Base-by-base conservation (phyloP, 345 rosid species). In the Capsella bursapastoris region DNA sequence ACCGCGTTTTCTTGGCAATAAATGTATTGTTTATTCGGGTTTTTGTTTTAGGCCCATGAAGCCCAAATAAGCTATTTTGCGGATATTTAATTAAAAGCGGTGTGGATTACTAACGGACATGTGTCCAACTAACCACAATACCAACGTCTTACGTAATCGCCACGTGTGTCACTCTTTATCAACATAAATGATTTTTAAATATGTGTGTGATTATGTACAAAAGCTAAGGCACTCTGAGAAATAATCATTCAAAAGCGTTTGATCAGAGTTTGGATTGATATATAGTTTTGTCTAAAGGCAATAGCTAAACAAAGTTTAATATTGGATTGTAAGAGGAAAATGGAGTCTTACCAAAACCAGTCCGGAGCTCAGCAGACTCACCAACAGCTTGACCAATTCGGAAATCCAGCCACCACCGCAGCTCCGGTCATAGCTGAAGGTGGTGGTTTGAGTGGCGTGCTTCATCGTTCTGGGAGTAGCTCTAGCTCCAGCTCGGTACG, bases 401-500 rank as follows among this genome's bases (percentile, higher is more conserved):
- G 80, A 11, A 77, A 77, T 10, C 76, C 72, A 22, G n/a, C 60
- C 1, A 66, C 71, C 14, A 49, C 80, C 47, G 80, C 22, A 27
- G 37, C 66, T 45, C 80, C 71, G 11, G 38, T 9, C 45, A 38
- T 57, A 51, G 71, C 57, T 11, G 74, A 63, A 58, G 75, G 80
- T 37, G 80, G 75, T 37, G 75, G 66, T 32, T 70, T 76, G 51
- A 70, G 59, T 29, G 60, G 75, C 37, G 56, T 70, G 71, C 75
- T 76, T 76, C 80, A 63, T 65, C 75, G 75, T 38, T 70, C 80
- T 16, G 75, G 71, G 15, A 76, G 80, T 63, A 76, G 75, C 48
- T 75, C 79, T 44, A 76, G 79, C 65, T 76, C 80, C 16, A 76
- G 80, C 70, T 77, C 76, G 67, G 79, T 74, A 34, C 37, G 37